Evolutionary conservation across 2,329 filamentous ascomycete species (phyloP), one percentile per base, ranked within the genome.

Genomic region (Aspergillus transmontanensis): DNA sequence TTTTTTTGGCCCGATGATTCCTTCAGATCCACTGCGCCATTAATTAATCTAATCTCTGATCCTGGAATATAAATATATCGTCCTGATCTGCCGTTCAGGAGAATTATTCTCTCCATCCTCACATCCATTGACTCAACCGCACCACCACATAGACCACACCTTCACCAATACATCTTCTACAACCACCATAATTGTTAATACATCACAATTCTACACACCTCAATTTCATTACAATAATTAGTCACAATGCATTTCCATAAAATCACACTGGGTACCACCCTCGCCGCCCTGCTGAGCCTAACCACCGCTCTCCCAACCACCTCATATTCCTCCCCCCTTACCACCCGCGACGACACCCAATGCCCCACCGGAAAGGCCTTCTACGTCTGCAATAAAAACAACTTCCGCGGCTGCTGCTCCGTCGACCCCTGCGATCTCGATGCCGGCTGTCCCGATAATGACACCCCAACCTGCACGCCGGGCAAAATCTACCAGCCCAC

Each of bases 371-470:
- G 57, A 23, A 63, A 16, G 19, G 19, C 34, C 57, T 63, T 32
- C 26, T 63, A 63, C 45, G 32, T 23, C 50, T 63, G 61, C 53
- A 12, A 60, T 10, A 10, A 50, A 19, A 60, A 57, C 21, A 23
- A 63, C 7, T 63, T 63, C 51, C 61, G 61, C 19, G 61, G 61
- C 32, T 63, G 61, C 48, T 63, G 61, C 41, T 59, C 57, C 34
- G 41, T 63, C 28, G 61, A 63, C 45, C 61, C 61, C 16, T 63
- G 57, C 34, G 57, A 30, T 23, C 45, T 58, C 14, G 30, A 61
- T 11, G 32, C 28, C 6, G 45, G 60, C 48, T 62, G 60, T 51
- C 60, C 60, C 19, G 59, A 61, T 9, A 34, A 36, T 0, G 16
- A 36, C 5, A 14, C 50, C 26, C 23, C 28, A 16, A 48, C 53